Evolutionary conservation across 352 stramenopile species (phyloP).

Genomic region (Elongisporangium anandrum): DNA sequence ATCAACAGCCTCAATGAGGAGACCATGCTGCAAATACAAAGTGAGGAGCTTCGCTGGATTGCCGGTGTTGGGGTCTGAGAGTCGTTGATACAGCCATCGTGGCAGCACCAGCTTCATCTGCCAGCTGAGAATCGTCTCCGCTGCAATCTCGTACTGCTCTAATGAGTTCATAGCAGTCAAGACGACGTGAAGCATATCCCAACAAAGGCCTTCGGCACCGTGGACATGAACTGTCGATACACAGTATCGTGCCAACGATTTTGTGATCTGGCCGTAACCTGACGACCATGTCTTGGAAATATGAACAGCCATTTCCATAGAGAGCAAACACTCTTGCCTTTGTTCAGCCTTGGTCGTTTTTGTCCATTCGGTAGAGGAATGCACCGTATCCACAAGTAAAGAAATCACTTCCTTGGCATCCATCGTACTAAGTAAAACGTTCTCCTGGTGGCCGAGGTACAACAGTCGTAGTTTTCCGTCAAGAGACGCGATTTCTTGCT

Average conservation of each 20-base stretch:
- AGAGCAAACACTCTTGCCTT: conserved; percentile 33
- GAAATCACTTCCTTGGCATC: conserved; percentile 48
- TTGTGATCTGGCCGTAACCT: conserved; percentile 39
- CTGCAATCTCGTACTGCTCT: conserved; percentile 53
- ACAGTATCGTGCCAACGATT: conserved; percentile 63
- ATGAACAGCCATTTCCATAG: conserved; percentile 48
- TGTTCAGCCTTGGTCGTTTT: conserved; percentile 32
- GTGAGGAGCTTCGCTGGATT: conserved; percentile 55
- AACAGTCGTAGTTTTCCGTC: conserved; percentile 63
- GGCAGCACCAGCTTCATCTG: conserved; percentile 61
- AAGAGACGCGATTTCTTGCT: conserved; percentile 47
- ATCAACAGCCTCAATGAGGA: conserved; percentile 57
- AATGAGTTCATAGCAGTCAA: conserved; percentile 32
- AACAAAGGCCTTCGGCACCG: conserved; percentile 34
- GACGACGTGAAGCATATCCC: conserved; percentile 52
- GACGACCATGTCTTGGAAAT: conserved; percentile 30
- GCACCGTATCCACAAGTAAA: conserved; percentile 43
- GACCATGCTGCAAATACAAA: conserved; percentile 53
- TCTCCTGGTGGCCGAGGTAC: conserved; percentile 45
- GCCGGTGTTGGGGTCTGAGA: conserved; percentile 28
- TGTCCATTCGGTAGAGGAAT: conserved; percentile 15
- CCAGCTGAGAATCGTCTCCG: conserved; percentile 52
- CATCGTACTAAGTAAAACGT: conserved; percentile 54
- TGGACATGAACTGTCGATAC: conserved; percentile 37
- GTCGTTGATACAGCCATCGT: conserved; percentile 41